Evolutionary conservation across 306 rosid species (phyloP), one percentile per base, ranked within the genome.

Genomic region (Quercus wislizeni): DNA sequence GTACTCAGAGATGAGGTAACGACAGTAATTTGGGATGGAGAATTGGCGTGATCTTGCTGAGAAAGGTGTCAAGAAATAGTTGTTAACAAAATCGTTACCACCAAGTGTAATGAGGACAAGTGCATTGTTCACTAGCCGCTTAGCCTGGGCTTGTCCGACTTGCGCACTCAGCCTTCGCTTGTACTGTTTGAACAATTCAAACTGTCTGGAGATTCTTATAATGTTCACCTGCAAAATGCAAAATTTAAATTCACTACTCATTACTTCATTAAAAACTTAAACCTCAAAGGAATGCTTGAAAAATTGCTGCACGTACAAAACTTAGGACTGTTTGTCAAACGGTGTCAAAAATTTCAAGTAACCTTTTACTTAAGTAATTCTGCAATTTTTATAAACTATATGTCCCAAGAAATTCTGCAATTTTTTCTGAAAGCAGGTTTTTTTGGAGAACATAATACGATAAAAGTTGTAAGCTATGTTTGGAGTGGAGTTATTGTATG

Each of bases 41-140:
- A 78, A 91, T 75, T 89, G 97, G 59, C 81, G 90, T 15, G 89
- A 86, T 64, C 97, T 79, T 2, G 73, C 77, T 0, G 93, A 74
- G 69, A 62, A 1, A 3, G 92, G 93, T 5, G 78, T 76, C 41
- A 77, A 19, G 65, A 89, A 91, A 49, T 89, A 91, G 80, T 89
- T 91, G 85, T 91, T 91, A 19, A 91, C 91, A 14, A 83, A 89
- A 79, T 91, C 92, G 55, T 91, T 91, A 10, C 97, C 92, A 4
- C 97, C 94, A 0, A 91, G 64, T 2, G 97, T 89, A 13, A 91
- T 83, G 25, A 89, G 84, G 31, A 85, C 83, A 12, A 88, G 77
- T 0, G 90, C 89, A 5, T 68, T 79, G 0, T 86, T 82, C 67
- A 89, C 91, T 0, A 88, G 80, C 75, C 71, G 20, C 38, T 19